Evolutionary conservation across 805 yeast species (phyloP), one percentile per base, ranked within the genome.

Genomic region (Jamesozyma lodderae): DNA sequence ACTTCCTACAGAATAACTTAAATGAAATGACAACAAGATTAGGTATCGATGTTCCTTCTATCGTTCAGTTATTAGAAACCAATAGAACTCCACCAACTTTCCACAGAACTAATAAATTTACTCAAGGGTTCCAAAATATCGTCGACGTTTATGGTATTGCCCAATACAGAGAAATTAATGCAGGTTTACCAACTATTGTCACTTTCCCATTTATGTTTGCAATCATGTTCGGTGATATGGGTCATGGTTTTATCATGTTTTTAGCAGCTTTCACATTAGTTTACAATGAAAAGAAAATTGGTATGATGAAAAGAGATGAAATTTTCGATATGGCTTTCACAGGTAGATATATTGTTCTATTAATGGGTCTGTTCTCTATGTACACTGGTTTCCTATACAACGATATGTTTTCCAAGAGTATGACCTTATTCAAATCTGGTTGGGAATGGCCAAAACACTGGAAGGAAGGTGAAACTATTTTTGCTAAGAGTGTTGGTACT

Each of bases 181-280:
- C 88, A 8, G 86, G 85, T 39, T 67, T 80, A 43, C 79, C 88
- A 14, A 76, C 87, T 1, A 70, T 79, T 29, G 77, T 79, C 14
- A 81, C 88, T 0, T 81, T 81, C 62, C 88, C 88, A 13, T 81
- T 80, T 54, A 77, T 81, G 84, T 81, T 81, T 62, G 86, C 88
- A 14, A 77, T 81, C 44, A 81, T 81, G 88, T 81, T 81, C 63
- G 88, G 88, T 62, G 88, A 81, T 62, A 63, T 80, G 45, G 88
- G 88, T 9, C 88, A 81, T 54, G 88, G 88, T n/a, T 61, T 77
- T 40, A 64, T 81, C 39, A 63, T 81, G 52, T 57, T 72, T 22
- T 55, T 77, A 46, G 79, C 75, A 16, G 82, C 82, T 10, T 44
- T 68, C 15, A 53, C 63, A 4, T 58, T 81, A 41, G 80, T 80